Conservation (phyloP, 2,329 filamentous ascomycete species). For the Claviceps monticola region DNA sequence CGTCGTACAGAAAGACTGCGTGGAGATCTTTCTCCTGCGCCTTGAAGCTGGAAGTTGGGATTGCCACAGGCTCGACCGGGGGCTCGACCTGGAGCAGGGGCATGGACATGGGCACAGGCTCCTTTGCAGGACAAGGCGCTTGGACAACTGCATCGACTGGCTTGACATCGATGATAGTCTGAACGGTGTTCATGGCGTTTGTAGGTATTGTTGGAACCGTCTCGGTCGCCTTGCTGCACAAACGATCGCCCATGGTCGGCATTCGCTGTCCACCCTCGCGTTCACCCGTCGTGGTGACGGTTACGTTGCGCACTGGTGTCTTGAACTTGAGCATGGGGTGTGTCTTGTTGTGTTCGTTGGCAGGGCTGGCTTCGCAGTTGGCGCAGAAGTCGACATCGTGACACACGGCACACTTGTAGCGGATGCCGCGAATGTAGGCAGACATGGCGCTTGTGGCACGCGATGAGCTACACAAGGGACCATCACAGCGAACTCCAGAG, state of each 20-base stretch:
- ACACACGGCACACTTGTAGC: constrained; percentile 97
- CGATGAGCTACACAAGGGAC: constrained; percentile 59
- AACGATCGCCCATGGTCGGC: constrained; percentile 56
- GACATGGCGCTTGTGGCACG: constrained; percentile 27
- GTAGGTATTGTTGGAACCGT: constrained; percentile 27
- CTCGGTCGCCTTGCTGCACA: constrained; percentile 34
- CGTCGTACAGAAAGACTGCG: constrained; percentile 63
- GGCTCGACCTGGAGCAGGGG: constrained; percentile 6
- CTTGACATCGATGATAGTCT: constrained; percentile 61
- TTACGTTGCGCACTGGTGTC: constrained; percentile 78
- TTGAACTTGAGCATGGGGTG: constrained; percentile 96
- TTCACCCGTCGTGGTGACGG: constrained; percentile 72
- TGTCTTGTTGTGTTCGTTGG: constrained; percentile 81
- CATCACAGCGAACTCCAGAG: constrained; percentile 85
- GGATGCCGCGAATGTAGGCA: constrained; percentile 70
- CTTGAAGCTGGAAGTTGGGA: constrained; percentile 7
- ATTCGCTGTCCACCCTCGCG: constrained; percentile 52
- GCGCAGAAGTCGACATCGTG: constrained; percentile 91
- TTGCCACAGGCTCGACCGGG: constrained; percentile 5
- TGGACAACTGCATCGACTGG: constrained; percentile 33
- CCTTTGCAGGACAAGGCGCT: constrained; percentile 1
- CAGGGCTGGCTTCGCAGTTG: constrained; percentile 78
- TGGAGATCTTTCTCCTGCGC: constrained; percentile 20
- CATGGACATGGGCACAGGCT: constrained; percentile 4
- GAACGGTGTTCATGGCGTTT: constrained; percentile 38